Conservation (phyloP, 768 basidiomycete genomes). For the Chalciporus piperatus region DNA sequence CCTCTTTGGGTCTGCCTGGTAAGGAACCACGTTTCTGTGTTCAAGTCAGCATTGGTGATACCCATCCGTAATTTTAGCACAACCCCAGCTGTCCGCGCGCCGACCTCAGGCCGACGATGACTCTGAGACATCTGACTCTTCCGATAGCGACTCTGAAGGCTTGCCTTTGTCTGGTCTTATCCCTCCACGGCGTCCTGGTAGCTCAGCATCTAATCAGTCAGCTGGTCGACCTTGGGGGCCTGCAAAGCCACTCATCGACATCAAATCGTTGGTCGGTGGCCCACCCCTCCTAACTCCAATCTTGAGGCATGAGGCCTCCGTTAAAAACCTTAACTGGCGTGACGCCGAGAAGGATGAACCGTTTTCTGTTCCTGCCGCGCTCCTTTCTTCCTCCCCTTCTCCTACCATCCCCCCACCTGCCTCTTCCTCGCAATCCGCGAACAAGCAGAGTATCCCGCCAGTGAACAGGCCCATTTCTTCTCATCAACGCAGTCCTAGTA, state of each 20-base stretch:
- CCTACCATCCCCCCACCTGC: slow-evolving; percentile 18
- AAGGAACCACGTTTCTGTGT: slow-evolving; percentile 13
- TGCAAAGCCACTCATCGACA: slow-evolving; percentile 45
- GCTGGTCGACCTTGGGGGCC: slow-evolving; percentile 30
- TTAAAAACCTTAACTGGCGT: slow-evolving; percentile 19
- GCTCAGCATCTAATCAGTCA: slow-evolving; percentile 42
- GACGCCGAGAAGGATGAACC: slow-evolving; percentile 25
- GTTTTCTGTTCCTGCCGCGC: slow-evolving; percentile 27
- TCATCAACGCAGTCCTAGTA: slow-evolving; percentile 17
- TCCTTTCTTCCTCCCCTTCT: slow-evolving; percentile 20
- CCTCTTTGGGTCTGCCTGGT: slow-evolving; percentile 28
- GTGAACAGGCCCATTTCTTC: slow-evolving; percentile 1
- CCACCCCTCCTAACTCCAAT: slow-evolving; percentile 36
- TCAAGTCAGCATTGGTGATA: not conserved
- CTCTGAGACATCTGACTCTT: slow-evolving; percentile 28
- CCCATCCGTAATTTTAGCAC: slow-evolving; percentile 3
- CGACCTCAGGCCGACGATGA: slow-evolving; percentile 17
- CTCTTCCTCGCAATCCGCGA: not conserved
- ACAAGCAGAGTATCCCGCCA: slow-evolving; percentile 5
- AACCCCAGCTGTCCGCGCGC: not conserved
- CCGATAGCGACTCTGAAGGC: slow-evolving; percentile 49
- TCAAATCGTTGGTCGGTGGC: slow-evolving; percentile 30
- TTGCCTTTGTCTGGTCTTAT: slow-evolving; percentile 64
- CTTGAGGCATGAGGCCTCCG: slow-evolving; percentile 27
- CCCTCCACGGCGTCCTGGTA: slow-evolving; percentile 64